Conservation (phyloP, 1,284 basidiomycete genomes). For the Tilletia setariae region DNA sequence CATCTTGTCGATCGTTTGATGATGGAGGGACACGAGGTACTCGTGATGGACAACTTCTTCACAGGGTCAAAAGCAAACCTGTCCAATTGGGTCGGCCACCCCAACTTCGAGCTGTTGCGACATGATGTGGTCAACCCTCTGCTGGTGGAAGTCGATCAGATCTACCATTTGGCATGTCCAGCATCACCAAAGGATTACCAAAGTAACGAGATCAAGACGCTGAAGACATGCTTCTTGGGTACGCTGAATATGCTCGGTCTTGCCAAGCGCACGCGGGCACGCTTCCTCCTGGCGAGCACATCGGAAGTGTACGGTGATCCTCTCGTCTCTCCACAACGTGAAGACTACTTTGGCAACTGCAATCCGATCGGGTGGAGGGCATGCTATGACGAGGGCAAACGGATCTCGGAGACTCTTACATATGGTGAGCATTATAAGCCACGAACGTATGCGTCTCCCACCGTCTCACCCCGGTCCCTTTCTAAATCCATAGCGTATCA, state of each 20-base stretch:
- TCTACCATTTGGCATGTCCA: constrained; percentile 46
- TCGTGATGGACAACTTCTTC: constrained; percentile 97
- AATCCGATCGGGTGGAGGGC: constrained; percentile 95
- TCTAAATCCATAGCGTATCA: constrained; percentile 56
- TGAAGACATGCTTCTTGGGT: constrained; percentile 97
- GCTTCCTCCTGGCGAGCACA: constrained; percentile 91
- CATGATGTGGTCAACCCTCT: constrained; percentile 70
- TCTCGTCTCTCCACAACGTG: constrained; percentile 89
- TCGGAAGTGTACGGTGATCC: constrained; percentile 98
- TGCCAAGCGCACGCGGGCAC: constrained; percentile 94
- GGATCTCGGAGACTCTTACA: constrained; percentile 44
- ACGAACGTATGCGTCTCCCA: constrained; percentile 47
- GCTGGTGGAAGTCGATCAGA: constrained; percentile 43
- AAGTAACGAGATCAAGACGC: constrained; percentile 53
- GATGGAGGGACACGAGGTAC: constrained; percentile 95
- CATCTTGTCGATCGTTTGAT: constrained; percentile 90
- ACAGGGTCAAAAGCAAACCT: constrained; percentile 92
- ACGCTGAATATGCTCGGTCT: constrained; percentile 85
- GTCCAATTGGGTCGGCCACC: constrained; percentile 71
- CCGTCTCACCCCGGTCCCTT: constrained; percentile 68
- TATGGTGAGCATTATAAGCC: constrained; percentile 26
- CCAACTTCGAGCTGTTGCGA: constrained; percentile 94
- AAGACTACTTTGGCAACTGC: constrained; percentile 69
- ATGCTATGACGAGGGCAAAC: constrained; percentile 87
- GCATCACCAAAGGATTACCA: constrained; percentile 45